Base-by-base conservation (phyloP, 306 rosid genomes). In the Casuarina equisetifolia region DNA sequence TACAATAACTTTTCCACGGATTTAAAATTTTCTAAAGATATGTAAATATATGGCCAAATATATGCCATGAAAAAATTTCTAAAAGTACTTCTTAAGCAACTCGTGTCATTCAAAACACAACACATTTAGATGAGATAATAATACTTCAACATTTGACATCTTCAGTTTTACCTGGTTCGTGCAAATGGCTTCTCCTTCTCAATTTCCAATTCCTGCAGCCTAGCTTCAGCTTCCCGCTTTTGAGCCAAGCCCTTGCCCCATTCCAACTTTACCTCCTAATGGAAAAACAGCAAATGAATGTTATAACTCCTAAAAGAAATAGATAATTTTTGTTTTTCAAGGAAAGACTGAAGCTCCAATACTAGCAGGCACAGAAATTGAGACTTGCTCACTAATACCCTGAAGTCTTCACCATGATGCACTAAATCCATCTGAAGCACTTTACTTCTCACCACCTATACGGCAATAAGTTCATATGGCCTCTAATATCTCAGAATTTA, bases 211-310 rank as follows among this genome's bases (percentile, higher is more conserved):
- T 91, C 98, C 87, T 91, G 84, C 44, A 86, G 74, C 82, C 70
- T 91, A 66, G 89, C 92, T 82, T 95, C 97, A 73, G 86, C 93
- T 85, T 95, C 97, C 88, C 96, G 86, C 90, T 91, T 95, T 86
- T 89, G 98, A 80, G 98, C 91, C 84, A 95, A 88, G 70, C 97
- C 98, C 84, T 91, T 95, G 52, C 97, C 97, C 97, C 97, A 95
- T 87, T 95, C 97, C 84, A 92, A 85, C 77, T 84, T 87, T 51
- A 46, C 91, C 85, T 92, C 98, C 97, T 92, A 78, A 57, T 74
- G 73, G 85, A 83, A 54, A 73, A 19, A 70, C 20, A 59, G 75
- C 66, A 77, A 50, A 64, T 25, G 62, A 74, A 25, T 66, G 44
- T 57, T 74, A 51, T 71, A 62, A 44, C 9, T 45, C 16, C 15